Base-by-base conservation (phyloP, 306 rosid genomes). In the Rosa rugosa region DNA sequence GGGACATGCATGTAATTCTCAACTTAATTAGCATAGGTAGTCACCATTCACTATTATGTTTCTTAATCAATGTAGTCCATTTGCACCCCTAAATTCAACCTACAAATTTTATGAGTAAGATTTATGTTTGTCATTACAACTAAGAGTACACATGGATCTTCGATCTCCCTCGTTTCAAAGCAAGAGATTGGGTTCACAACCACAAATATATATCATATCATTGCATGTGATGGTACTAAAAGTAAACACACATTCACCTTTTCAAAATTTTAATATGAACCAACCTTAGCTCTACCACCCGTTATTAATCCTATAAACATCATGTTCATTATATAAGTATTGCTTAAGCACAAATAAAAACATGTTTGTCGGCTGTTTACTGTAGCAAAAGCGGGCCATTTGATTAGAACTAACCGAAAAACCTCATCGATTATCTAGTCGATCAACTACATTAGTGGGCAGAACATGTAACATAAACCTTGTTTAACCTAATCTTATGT, bases 331-430 rank as follows among this genome's bases (percentile, higher is more conserved):
- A 38, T 8, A 10, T 11, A 25, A 62, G 20, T 44, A 53, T 75
- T 62, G 59, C 27, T 62, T 62, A 45, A 74, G 71, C 70, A 45
- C 71, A 23, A 75, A 75, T 25, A 31, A 31, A 60, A 75, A 75
- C 79, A 75, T 75, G 79, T 63, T 31, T 62, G 62, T 75, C 71
- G n/a, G 46, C 62, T 45, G 79, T 75, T 75, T 75, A 75, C 70
- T 42, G 56, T 59, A 41, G 51, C 46, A 47, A 25, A 23, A 8
- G 36, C 79, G 5, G n/a, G 34, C 60, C 62, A 27, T 3, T 13
- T 45, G 71, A 18, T 22, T 50, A 11, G 6, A 51, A 31, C n/a
- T 17, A 45, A 62, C 71, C 6, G 57, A 59, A 60, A 44, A 60
- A 59, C 20, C 79, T 41, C 25, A 38, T 54, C 67, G 14, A 54